Conservation (phyloP, 257 asterid species). For the Ilex asprella region DNA sequence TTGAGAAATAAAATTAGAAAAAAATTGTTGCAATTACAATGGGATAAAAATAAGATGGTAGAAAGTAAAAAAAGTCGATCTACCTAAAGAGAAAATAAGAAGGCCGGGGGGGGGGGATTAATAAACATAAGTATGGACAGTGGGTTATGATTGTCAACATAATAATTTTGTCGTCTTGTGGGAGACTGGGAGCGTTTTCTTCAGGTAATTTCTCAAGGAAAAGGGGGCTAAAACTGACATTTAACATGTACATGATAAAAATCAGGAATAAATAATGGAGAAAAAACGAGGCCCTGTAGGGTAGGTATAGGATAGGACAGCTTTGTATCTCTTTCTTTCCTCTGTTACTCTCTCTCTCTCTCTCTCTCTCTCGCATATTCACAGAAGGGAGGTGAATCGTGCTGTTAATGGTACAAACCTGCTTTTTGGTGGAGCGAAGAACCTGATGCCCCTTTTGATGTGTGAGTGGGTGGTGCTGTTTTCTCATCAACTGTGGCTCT, state of each 20-base stretch:
- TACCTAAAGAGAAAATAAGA: too few species aligned
- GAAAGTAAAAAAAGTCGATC: too few species aligned
- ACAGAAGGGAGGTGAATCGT: conserved; percentile 23
- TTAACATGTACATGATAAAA: conserved; percentile 12
- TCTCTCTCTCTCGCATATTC: conserved; percentile 21
- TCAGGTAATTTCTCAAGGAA: conserved; percentile 23
- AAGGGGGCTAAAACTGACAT: conserved; percentile 31
- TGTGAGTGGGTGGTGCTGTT: conserved; percentile 75
- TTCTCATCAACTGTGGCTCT: conserved; percentile 22
- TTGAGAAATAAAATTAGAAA: too few species aligned
- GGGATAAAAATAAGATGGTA: too few species aligned
- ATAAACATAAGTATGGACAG: too few species aligned
- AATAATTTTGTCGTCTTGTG: conserved; percentile 39
- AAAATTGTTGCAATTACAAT: too few species aligned
- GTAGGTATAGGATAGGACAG: conserved; percentile 59
- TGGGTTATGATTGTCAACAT: not conserved
- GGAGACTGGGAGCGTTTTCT: conserved; percentile 15
- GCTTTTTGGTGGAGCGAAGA: conserved; percentile 54
- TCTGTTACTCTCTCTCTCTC: conserved; percentile 15
- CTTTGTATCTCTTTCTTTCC: conserved; percentile 19
- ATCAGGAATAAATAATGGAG: conserved; percentile 22
- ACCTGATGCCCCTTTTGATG: conserved; percentile 68
- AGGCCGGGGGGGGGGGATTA: too few species aligned
- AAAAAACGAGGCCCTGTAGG: conserved; percentile 18
- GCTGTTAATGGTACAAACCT: conserved; percentile 34